Evolutionary conservation across 2,329 filamentous ascomycete genomes (phyloP).

Genomic region (Phialophora macrospora): DNA sequence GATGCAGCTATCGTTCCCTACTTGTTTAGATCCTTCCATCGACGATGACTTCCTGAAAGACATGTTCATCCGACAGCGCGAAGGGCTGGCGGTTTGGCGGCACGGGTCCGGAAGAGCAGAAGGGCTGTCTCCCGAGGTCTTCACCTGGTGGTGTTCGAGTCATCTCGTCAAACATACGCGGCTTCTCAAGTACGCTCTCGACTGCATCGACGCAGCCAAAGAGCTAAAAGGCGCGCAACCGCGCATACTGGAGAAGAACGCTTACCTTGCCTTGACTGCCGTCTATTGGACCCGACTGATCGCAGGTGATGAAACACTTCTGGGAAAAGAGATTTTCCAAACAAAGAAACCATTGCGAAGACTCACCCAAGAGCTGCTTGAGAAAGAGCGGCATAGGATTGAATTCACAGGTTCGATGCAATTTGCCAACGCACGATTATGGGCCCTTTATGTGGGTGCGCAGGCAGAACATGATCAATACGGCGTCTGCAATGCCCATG

Average conservation of each 20-base stretch:
- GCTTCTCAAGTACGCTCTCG: slow-evolving; percentile 11
- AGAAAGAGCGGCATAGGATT: slow-evolving; percentile 7
- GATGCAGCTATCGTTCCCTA: slow-evolving; percentile 13
- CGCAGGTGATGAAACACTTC: slow-evolving; percentile 17
- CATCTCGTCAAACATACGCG: slow-evolving; percentile 16
- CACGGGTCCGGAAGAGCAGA: slow-evolving; percentile 13
- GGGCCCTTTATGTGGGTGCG: slow-evolving; percentile 19
- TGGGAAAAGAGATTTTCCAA: slow-evolving; percentile 14
- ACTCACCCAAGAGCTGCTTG: slow-evolving; percentile 8
- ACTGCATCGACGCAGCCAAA: slow-evolving; percentile 9
- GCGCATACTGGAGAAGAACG: slow-evolving; percentile 9
- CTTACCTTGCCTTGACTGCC: slow-evolving; percentile 17
- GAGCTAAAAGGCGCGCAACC: background rate
- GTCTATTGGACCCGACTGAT: slow-evolving; percentile 16
- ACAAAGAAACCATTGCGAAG: slow-evolving; percentile 12
- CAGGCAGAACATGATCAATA: slow-evolving; percentile 13
- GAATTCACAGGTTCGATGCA: slow-evolving; percentile 16
- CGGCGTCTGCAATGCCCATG: background rate
- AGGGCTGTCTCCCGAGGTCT: slow-evolving; percentile 10
- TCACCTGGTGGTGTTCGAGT: slow-evolving; percentile 20
- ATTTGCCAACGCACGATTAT: slow-evolving; percentile 12
- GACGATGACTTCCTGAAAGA: slow-evolving; percentile 4
- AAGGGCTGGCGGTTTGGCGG: slow-evolving; percentile 14
- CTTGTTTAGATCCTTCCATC: slow-evolving; percentile 1
- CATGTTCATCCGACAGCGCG: slow-evolving; percentile 17